Percentiles rank a stretch among this genome's conserved stretches.
phyloP scores from a whole-genome alignment of 495 filamentous ascomycete species.

The Neurospora intermedia region DNA sequence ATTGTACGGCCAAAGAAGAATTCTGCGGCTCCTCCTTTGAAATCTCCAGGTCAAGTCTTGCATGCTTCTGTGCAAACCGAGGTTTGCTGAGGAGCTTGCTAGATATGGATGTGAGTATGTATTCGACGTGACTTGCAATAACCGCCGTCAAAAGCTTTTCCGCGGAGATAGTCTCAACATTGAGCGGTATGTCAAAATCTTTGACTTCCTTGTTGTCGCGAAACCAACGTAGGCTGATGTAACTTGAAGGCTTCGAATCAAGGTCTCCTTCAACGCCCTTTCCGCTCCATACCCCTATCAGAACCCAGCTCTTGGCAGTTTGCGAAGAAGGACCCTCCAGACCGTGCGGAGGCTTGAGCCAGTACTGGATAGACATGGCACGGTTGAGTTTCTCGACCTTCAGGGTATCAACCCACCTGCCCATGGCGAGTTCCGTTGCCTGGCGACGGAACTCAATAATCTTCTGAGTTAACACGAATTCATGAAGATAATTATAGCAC shows the following conservation, averaged over 20 bases:
- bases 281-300: conserved; percentile 68
- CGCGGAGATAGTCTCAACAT: conserved; percentile 56
- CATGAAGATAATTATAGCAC: conserved; percentile 77
- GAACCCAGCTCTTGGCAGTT: conserved; percentile 74
- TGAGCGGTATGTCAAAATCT: conserved; percentile 51
- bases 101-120: conserved; percentile 52
- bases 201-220: conserved; percentile 64
- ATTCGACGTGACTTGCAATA: conserved; percentile 61
- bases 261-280: conserved; percentile 26
- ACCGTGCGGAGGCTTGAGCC: conserved; percentile 46
- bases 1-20: conserved; percentile 55
- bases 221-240: conserved; percentile 71
- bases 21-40: conserved; percentile 51
- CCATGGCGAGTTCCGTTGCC: conserved; percentile 51
- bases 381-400: conserved; percentile 66
- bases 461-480: conserved; percentile 78
- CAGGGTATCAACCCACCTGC: conserved; percentile 65
- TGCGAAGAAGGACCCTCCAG: conserved; percentile 18
- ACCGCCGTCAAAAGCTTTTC: conserved; percentile 61
- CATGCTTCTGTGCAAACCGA: conserved; percentile 45
- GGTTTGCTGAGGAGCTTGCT: conserved; percentile 42
- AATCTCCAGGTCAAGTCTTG: conserved; percentile 43
- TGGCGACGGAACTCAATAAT: conserved; percentile 69
- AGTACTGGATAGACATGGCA: conserved; percentile 81
- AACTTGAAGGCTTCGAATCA: conserved; percentile 30